Base-by-base conservation (phyloP, 2,329 filamentous ascomycete species). In the Alternaria arborescens region DNA sequence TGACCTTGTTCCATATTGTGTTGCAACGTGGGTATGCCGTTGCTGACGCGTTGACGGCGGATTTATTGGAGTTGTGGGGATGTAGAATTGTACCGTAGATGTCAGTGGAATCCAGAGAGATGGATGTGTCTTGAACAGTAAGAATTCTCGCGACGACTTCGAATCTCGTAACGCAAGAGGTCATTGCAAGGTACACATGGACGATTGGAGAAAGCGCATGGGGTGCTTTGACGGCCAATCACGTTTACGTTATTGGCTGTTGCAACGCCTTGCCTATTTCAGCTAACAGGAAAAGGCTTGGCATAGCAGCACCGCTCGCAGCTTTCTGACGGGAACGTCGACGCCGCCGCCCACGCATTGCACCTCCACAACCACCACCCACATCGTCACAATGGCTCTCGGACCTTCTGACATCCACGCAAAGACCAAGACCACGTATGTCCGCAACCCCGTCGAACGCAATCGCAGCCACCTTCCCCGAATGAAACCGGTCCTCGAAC, bases 341-440 rank as follows among this genome's bases (percentile, higher is more conserved):
- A 64, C 56, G 61, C 53, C 58, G 56, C 56, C 59, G 54, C 66
- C 62, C 54, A 58, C 65, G 63, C 63, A 71, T 67, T 58, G 64
- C 63, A 62, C 60, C 60, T 46, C 64, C 34, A 60, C 56, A 56
- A 52, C 60, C 60, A 59, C 62, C 57, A 40, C 57, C 60, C 60
- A 52, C 55, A 66, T 52, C 54, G 57, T 56, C 62, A 72, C 70
- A 71, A 75, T 75, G 73, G 73, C 72, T 64, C 69, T 71, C 66
- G 73, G 72, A 62, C 68, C 69, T 52, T 65, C 65, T 55, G 60
- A 69, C 61, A 68, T 67, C 52, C 64, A 66, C 59, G 69, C 71
- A 48, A 69, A 65, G 62, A 51, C 60, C 61, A 75, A 75, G 66
- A 60, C 62, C 62, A 71, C 69, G 73, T 75, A 74, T 65, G 73